Conservation (phyloP, 768 basidiomycete genomes). For the Crassisporium funariophilum region DNA sequence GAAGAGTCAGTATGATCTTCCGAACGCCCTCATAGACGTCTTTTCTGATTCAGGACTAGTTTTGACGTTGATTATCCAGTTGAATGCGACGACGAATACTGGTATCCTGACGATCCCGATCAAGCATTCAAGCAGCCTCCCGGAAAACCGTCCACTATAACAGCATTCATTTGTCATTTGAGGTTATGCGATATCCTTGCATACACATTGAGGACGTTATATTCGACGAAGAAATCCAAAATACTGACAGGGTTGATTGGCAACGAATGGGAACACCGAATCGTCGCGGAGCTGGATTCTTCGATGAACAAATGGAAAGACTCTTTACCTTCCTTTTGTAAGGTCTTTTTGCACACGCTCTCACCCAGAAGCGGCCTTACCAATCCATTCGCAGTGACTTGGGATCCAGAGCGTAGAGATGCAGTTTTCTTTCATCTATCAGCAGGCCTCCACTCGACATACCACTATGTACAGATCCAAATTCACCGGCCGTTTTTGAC, state of each 20-base stretch:
- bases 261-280: conserved; percentile 55
- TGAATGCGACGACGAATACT: conserved; percentile 55
- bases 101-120: conserved; percentile 47
- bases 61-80: conserved; percentile 68
- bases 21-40: not conserved
- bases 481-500: conserved; percentile 72
- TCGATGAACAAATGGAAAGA: conserved; percentile 65
- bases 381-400: conserved; percentile 30
- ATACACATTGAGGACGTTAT: conserved; percentile 62
- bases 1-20: conserved; percentile 57
- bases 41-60: conserved; percentile 32
- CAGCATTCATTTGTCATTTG: conserved; percentile 55
- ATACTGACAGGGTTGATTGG: conserved; percentile 42
- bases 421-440: conserved; percentile 51
- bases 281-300: conserved; percentile 64
- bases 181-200: conserved; percentile 66
- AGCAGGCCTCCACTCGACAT: conserved; percentile 44
- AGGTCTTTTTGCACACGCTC: conserved; percentile 9
- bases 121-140: conserved; percentile 64
- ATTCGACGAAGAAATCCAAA: conserved; percentile 45
- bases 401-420: conserved; percentile 39
- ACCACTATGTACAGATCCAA: conserved; percentile 60
- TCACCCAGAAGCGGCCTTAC: not conserved
- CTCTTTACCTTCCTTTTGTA: conserved; percentile 57
- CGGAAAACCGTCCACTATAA: conserved; percentile 53